A percentile compares a stretch with the other conserved stretches of the same genome.
Conservation (phyloP, 257 asterid species). For the Lycium ferocissimum region DNA sequence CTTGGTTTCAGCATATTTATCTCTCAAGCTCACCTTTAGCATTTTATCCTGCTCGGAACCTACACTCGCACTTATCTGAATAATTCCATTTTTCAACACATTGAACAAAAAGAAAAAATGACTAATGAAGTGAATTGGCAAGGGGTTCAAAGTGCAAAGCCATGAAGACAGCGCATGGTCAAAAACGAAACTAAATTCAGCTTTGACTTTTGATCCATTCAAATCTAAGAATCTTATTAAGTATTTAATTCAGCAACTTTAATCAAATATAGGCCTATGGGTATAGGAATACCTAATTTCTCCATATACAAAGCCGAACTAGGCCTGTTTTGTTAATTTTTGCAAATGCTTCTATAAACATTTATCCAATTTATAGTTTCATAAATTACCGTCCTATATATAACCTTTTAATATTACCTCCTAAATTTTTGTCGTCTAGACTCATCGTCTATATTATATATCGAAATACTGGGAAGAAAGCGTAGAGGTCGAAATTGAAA, state of each 20-base stretch:
- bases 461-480: too few relatives aligned
- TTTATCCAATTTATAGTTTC: background rate
- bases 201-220: constrained; percentile 24
- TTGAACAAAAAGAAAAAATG: too few relatives aligned
- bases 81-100: too few relatives aligned
- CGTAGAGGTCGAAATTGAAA: too few relatives aligned
- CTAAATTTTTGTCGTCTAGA: background rate
- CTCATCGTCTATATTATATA: background rate
- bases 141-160: background rate
- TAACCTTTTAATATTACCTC: too few relatives aligned
- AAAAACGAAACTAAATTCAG: background rate
- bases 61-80: background rate
- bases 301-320: background rate
- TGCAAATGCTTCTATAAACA: background rate
- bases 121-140: background rate
- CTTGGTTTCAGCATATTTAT: too few relatives aligned
- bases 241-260: background rate
- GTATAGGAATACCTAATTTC: background rate
- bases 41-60: too few relatives aligned
- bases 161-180: background rate
- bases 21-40: background rate
- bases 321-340: background rate
- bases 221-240: background rate
- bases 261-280: background rate
- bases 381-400: too few relatives aligned